Percentiles rank a stretch among this genome's conserved stretches.
These are phyloP conservation scores for Rosa chinensis DNA, from an alignment of 306 rosid genomes.

Conservation along the genomic window DNA sequence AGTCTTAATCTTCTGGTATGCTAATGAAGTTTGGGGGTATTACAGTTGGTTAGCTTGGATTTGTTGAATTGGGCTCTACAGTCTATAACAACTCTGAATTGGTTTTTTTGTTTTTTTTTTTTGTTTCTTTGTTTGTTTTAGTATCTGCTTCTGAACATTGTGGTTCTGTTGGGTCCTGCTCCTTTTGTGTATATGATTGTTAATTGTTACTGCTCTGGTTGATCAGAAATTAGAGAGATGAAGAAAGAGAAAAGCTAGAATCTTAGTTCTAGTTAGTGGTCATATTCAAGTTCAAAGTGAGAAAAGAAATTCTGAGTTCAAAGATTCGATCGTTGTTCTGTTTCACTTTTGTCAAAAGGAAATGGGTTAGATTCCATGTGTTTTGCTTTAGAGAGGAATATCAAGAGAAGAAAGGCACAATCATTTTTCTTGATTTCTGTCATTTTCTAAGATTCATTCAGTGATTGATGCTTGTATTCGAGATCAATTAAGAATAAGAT, in stretches of 20 bases:
- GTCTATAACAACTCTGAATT: too few relatives aligned
- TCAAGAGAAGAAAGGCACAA: not conserved
- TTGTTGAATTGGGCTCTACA: too few relatives aligned
- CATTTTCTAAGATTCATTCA: slow-evolving; percentile 3
- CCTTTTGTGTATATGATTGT: not conserved
- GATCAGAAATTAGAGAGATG: not conserved
- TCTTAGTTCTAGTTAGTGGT: not conserved
- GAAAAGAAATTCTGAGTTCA: not conserved
- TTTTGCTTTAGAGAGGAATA: not conserved
- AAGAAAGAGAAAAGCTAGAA: not conserved
- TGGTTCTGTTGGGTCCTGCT: too few relatives aligned
- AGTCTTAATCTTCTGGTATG: too few relatives aligned
- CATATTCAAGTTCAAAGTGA: slow-evolving; percentile 1
- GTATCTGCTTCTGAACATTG: too few relatives aligned
- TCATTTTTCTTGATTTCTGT: not conserved
- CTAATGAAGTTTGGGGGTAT: too few relatives aligned
- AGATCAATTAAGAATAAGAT: not conserved
- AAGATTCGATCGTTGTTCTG: slow-evolving; percentile 5
- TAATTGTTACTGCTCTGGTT: not conserved
- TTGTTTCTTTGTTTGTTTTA: too few relatives aligned
- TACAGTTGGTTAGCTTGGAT: too few relatives aligned
- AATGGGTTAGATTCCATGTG: not conserved
- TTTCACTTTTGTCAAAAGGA: not conserved
- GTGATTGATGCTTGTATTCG: not conserved
- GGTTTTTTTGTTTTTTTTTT: too few relatives aligned